These are phyloP conservation scores for Plantago ovata DNA, from an alignment of 257 asterid genomes.

Conservation along the genomic window DNA sequence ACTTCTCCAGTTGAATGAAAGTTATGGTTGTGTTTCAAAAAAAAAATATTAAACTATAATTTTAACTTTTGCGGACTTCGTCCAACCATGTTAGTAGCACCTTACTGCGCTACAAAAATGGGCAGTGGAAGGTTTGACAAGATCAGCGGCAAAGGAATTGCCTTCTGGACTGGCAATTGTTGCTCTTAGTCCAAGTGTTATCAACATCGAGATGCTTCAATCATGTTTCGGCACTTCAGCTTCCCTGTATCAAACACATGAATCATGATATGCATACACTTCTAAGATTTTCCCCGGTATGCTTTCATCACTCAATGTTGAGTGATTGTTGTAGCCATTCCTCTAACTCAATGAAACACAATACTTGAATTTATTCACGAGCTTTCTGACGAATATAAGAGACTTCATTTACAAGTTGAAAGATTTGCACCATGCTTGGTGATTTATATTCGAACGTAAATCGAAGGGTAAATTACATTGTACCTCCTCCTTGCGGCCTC, in stretches of 20 bases:
- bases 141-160: constrained; percentile 84
- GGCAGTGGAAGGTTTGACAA: constrained; percentile 93
- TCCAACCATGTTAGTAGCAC: constrained; percentile 61
- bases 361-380: too few species aligned
- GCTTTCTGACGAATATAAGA: too few species aligned
- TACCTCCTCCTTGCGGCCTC: too few species aligned
- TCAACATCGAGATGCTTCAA: constrained; percentile 91
- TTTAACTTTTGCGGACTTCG: constrained; percentile 19
- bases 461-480: too few species aligned
- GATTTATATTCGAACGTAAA: too few species aligned
- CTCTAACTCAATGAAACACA: too few species aligned
- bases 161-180: constrained; percentile 81
- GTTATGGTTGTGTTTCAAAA: too few species aligned
- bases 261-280: constrained; percentile 59
- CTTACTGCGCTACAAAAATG: constrained; percentile 98
- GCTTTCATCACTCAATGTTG: neutral
- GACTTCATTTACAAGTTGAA: too few species aligned
- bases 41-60: constrained; percentile 11
- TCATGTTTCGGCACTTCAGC: constrained; percentile 92
- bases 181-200: constrained; percentile 90
- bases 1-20: too few species aligned
- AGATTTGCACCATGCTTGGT: too few species aligned
- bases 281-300: neutral
- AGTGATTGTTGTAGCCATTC: neutral
- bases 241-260: constrained; percentile 71